Evolutionary conservation across 225 moss, liverwort and hornwort genomes (phyloP), one percentile per base, ranked within the genome.

Genomic region (Marchantia paleacea): DNA sequence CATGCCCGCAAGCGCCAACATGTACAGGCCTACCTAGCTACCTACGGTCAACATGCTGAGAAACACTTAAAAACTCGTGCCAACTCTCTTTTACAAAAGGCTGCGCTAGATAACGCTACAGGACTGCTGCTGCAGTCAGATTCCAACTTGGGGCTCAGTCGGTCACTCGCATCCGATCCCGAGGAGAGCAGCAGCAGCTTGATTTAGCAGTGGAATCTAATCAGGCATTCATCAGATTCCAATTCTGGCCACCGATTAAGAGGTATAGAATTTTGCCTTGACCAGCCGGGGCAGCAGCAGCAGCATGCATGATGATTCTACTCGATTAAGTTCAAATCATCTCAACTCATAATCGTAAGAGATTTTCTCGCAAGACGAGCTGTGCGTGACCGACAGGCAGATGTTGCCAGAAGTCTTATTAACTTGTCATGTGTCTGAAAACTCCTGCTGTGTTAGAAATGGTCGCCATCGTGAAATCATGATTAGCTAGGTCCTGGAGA

Each of bases 91-190:
- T 31, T 6, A 28, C 10, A 68, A 26, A 68, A 31, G 68, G 29
- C 68, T 68, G 68, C 68, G 68, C 29, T 68, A 68, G 68, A 68
- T 68, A 68, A 68, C 68, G 68, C 68, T 68, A 68, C 29, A 68
- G n/a, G 3, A 24, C 25, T 65, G 65, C 26, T 24, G 65, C 26
- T 9, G 66, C 66, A 66, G 66, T 66, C 68, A 68, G 68, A 68
- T 68, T 26, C 68, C 10, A 57, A 39, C 39, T 39, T 39, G 39
- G 39, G 39, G 39, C 39, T 39, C 39, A 39, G 39, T 39, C 39
- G 5, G 39, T 39, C 16, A 31, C 7, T 31, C 29, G 30, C 68
- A 19, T 62, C 62, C 6, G 68, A 68, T 30, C 68, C 29, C 68
- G 30, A 68, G 12, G 29, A 31, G 9, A 26, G 12, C 28, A 19